phyloP scores from a whole-genome alignment of 2,329 filamentous ascomycete species.

The Chaetomium sp. region DNA sequence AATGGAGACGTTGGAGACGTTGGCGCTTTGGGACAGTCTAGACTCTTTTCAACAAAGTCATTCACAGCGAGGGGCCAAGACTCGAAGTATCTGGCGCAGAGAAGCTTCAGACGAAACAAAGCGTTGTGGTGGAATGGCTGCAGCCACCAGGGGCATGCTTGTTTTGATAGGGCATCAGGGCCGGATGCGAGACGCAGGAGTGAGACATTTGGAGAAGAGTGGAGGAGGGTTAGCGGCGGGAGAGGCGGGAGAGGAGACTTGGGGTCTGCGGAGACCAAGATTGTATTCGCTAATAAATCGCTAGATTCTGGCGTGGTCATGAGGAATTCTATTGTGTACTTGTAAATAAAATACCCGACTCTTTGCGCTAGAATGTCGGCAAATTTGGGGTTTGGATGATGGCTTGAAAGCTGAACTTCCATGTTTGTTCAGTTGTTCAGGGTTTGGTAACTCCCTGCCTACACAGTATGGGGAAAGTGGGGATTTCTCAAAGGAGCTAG shows the following conservation, averaged over 20 bases:
- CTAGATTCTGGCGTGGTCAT: too few relatives aligned
- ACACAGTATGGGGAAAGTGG: too few relatives aligned
- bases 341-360: too few relatives aligned
- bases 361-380: neutral
- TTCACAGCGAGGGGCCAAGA: neutral
- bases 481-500: too few relatives aligned
- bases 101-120: slow-evolving; percentile 7
- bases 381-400: neutral
- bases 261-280: too few relatives aligned
- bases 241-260: neutral
- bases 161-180: slow-evolving; percentile 16
- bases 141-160: slow-evolving; percentile 21
- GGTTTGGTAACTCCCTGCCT: neutral
- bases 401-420: neutral
- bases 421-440: neutral
- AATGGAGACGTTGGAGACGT: neutral
- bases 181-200: slow-evolving; percentile 11
- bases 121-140: slow-evolving; percentile 8
- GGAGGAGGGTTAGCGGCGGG: neutral
- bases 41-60: neutral
- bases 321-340: too few relatives aligned
- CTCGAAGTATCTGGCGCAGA: slow-evolving; percentile 6
- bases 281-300: too few relatives aligned
- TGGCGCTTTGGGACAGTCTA: neutral
- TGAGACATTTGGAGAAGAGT: slow-evolving; percentile 4